Evolutionary conservation across 139 green algal genomes (phyloP).

Genomic region (Eudorina sp.): DNA sequence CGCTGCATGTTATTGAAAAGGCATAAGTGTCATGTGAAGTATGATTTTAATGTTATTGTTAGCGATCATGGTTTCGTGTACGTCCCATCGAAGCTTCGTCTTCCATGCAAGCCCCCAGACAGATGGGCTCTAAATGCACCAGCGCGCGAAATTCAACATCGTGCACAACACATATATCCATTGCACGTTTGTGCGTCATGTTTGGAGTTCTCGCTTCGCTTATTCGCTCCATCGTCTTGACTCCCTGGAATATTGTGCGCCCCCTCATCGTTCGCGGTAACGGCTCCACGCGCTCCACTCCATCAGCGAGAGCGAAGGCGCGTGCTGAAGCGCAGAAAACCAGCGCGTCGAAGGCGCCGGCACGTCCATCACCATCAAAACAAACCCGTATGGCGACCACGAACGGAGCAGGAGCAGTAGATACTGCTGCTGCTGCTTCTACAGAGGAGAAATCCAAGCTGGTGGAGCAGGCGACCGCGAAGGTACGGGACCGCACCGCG

Average conservation of each 20-base stretch:
- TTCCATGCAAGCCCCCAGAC: conserved; percentile 1
- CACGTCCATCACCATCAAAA: not conserved
- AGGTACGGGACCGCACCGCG: conserved; percentile 20
- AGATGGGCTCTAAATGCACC: too few relatives aligned
- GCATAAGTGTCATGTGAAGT: too few relatives aligned
- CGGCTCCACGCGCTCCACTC: not conserved
- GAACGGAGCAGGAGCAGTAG: not conserved
- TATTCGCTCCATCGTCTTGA: conserved; percentile 50
- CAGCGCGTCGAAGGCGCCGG: not conserved
- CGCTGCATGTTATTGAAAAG: too few relatives aligned
- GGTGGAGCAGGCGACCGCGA: conserved; percentile 51
- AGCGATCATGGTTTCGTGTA: not conserved
- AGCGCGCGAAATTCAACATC: too few relatives aligned
- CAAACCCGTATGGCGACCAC: not conserved
- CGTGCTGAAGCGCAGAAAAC: not conserved
- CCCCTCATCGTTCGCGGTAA: not conserved
- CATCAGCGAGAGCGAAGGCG: conserved; percentile 5
- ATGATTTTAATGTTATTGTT: not conserved
- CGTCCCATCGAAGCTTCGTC: conserved; percentile 21
- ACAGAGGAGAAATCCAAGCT: conserved; percentile 43
- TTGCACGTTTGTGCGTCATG: conserved; percentile 10
- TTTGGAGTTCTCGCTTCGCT: not conserved
- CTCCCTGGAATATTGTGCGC: conserved; percentile 41
- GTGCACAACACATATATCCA: not conserved
- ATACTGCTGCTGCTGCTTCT: not conserved